A percentile compares a stretch with the other conserved stretches of the same genome.
These are phyloP conservation scores for Vitis rupestris DNA, from an alignment of 164 flowering plant species.

Conservation along the genomic window DNA sequence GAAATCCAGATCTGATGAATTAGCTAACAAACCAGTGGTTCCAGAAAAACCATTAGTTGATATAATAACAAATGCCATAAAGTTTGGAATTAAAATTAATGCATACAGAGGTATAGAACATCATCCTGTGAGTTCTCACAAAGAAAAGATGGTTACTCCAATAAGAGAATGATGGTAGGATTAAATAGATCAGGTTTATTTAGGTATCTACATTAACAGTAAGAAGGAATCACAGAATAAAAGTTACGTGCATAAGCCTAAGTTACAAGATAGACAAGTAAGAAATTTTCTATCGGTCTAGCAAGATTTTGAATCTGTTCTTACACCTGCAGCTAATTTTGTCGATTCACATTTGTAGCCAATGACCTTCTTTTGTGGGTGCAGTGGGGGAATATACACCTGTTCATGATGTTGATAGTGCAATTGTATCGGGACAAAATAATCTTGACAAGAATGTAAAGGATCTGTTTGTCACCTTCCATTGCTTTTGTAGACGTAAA, in stretches of 20 bases:
- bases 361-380: neutral
- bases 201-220: too few species aligned
- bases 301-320: neutral
- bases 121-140: too few species aligned
- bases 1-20: too few species aligned
- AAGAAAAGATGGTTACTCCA: neutral
- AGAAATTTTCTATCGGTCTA: neutral
- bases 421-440: constrained; percentile 10
- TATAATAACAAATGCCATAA: too few species aligned
- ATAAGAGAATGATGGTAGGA: neutral
- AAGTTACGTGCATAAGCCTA: too few species aligned
- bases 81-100: too few species aligned
- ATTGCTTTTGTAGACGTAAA: constrained; percentile 55
- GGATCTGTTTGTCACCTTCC: constrained; percentile 51
- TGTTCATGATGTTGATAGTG: constrained; percentile 8
- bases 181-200: neutral
- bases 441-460: constrained; percentile 31
- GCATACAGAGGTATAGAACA: too few species aligned
- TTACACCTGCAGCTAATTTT: neutral
- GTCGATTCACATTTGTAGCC: neutral
- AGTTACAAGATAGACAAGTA: too few species aligned
- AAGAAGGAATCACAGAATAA: too few species aligned
- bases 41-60: too few species aligned
- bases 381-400: constrained; percentile 24
- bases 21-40: too few species aligned